Conservation (phyloP, 2,329 filamentous ascomycete species). For the Remersonia thermophila region DNA sequence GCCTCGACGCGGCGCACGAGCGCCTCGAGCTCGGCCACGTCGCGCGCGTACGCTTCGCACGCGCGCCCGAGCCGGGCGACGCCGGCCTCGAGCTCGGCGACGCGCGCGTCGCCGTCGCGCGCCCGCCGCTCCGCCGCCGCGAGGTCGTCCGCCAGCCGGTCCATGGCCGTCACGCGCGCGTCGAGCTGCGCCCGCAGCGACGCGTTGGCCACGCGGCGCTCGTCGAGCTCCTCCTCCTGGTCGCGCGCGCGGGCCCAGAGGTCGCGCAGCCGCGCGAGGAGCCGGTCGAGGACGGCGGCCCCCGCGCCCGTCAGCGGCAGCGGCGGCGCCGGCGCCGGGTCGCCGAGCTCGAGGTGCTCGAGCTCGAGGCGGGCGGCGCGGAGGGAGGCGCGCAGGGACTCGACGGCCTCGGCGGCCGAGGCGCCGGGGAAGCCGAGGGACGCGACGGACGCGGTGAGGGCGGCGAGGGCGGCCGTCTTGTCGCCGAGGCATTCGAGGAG, state of each 20-base stretch:
- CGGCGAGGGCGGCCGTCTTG: constrained; percentile 33
- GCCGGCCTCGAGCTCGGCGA: constrained; percentile 36
- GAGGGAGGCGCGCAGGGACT: constrained; percentile 36
- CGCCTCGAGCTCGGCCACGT: constrained; percentile 40
- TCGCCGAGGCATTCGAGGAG: constrained; percentile 36
- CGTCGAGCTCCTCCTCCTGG: constrained; percentile 43
- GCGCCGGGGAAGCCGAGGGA: constrained; percentile 38
- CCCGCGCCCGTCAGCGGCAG: constrained; percentile 41
- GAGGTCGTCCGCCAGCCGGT: constrained; percentile 33
- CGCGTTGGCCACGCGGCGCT: constrained; percentile 47
- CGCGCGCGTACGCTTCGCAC: constrained; percentile 39
- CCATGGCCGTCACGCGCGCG: constrained; percentile 39
- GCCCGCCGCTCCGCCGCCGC: constrained; percentile 17
- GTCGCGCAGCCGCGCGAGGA: constrained; percentile 37
- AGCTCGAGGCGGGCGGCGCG: constrained; percentile 47
- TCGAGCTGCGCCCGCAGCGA: constrained; percentile 45
- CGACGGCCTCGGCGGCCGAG: constrained; percentile 37
- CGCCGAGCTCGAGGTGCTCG: constrained; percentile 49
- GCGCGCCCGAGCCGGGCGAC: constrained; percentile 39
- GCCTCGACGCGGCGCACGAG: constrained; percentile 38
- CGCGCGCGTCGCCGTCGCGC: constrained; percentile 23
- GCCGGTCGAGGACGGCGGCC: constrained; percentile 42
- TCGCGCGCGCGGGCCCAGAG: constrained; percentile 35
- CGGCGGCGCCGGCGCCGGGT: too few relatives aligned
- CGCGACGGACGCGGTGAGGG: constrained; percentile 33